These are phyloP conservation scores for Sutorius australiensis DNA, from an alignment of 768 basidiomycete genomes.

Conservation along the genomic window DNA sequence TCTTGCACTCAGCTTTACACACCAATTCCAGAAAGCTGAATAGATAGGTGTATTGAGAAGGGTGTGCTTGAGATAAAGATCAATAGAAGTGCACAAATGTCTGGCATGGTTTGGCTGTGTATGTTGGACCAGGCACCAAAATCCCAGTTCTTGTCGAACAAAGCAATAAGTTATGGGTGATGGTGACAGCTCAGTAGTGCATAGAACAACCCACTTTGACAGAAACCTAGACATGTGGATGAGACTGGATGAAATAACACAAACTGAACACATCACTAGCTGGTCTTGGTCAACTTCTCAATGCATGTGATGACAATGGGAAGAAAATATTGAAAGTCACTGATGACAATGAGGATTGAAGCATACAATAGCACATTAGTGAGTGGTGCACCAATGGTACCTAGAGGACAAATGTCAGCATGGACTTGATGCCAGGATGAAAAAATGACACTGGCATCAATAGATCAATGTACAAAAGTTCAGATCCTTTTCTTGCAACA, in stretches of 20 bases:
- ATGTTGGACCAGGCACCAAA: slow-evolving; percentile 25
- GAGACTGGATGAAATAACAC: not conserved
- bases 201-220: slow-evolving; percentile 41
- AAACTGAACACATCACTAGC: slow-evolving; percentile 13
- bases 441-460: not conserved
- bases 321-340: slow-evolving; percentile 36
- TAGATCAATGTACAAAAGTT: slow-evolving; percentile 25
- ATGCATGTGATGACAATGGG: slow-evolving; percentile 39
- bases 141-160: slow-evolving; percentile 34
- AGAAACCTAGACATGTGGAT: slow-evolving; percentile 33
- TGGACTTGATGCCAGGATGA: no score
- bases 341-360: slow-evolving; percentile 32
- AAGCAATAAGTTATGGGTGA: slow-evolving; percentile 36
- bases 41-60: slow-evolving; percentile 42
- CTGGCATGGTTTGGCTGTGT: slow-evolving; percentile 37
- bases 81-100: slow-evolving; percentile 44
- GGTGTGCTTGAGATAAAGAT: slow-evolving; percentile 48
- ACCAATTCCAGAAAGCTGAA: slow-evolving; percentile 42
- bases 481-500: slow-evolving; percentile 19
- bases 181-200: slow-evolving; percentile 39
- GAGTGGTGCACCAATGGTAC: slow-evolving; percentile 36
- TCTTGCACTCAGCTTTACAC: slow-evolving; percentile 40
- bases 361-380: slow-evolving; percentile 32
- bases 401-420: slow-evolving; percentile 16
- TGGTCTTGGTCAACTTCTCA: slow-evolving; percentile 47